phyloP scores from a whole-genome alignment of 106 monocot species.

The Narthecium ossifragum region DNA sequence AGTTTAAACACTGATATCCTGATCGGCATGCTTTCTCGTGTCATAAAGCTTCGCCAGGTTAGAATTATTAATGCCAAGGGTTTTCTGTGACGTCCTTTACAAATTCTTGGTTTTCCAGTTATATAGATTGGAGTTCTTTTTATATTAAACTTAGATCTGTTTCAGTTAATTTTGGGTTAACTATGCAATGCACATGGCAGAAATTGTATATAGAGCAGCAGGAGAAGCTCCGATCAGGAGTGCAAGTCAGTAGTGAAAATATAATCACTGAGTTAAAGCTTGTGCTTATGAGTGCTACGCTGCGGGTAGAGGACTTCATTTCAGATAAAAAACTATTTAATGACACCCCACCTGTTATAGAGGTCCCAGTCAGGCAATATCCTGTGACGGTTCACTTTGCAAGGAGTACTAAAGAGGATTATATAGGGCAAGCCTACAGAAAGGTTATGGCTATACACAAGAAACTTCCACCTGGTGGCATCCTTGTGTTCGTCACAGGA shows the following conservation, averaged over 20 bases:
- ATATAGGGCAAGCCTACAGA: slow-evolving; percentile 80
- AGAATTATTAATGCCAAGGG: too few relatives aligned
- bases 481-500: slow-evolving; percentile 95
- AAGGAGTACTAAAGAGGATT: slow-evolving; percentile 74
- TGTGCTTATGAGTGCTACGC: slow-evolving; percentile 93
- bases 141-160: not conserved
- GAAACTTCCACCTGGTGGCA: slow-evolving; percentile 80
- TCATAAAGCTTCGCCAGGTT: slow-evolving; percentile 75
- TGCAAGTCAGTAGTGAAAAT: slow-evolving; percentile 45
- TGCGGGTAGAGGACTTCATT: slow-evolving; percentile 82
- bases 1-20: slow-evolving; percentile 97
- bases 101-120: not conserved
- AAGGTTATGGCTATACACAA: slow-evolving; percentile 85
- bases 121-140: not conserved
- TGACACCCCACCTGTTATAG: slow-evolving; percentile 59
- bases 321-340: slow-evolving; percentile 70
- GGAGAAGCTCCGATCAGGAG: slow-evolving; percentile 45
- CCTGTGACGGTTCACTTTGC: slow-evolving; percentile 84
- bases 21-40: slow-evolving; percentile 90
- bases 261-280: slow-evolving; percentile 57
- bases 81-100: too few relatives aligned
- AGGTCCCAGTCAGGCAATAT: slow-evolving; percentile 80
- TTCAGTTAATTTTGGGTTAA: too few relatives aligned
- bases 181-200: slow-evolving; percentile 21
- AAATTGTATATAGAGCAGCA: slow-evolving; percentile 65